Evolutionary conservation across 2,329 filamentous ascomycete genomes (phyloP), one percentile per base, ranked within the genome.

Genomic region (Zopfia rhizophila): DNA sequence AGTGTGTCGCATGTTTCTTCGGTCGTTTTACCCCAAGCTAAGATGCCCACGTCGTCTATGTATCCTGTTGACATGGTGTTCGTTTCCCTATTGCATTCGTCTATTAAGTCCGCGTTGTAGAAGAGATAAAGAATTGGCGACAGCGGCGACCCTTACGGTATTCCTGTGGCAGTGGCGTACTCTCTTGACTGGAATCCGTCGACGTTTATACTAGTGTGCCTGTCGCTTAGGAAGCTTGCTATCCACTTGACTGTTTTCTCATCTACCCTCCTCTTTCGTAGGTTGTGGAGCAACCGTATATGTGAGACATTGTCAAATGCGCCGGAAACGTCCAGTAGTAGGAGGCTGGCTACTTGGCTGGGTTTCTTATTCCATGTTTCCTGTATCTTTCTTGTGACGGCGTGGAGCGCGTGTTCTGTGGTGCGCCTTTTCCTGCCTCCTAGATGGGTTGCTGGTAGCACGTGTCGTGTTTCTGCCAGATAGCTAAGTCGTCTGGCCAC

Each of bases 81-180:
- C 29, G 46, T n/a, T 31, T 38, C 35, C 38, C 45, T 5, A 23
- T 51, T 53, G 32, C 41, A 58, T 38, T 32, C 36, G 19, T 66
- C 57, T 41, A 70, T 45, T 1, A 70, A 57, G 38, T 66, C 55
- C 21, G 48, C 48, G 25, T 66, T 69, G 43, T 68, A 70, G 59
- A 66, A 66, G 27, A 70, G 50, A 51, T 60, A 69, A 18, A 70
- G 56, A 19, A 70, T 66, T 21, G 58, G 65, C 14, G 51, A 69
- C 1, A 69, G 56, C 16, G 53, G 61, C 13, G 55, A 69, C 47
- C 63, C 64, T 48, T 66, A 43, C 4, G 63, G 64, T 24, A 68
- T 65, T 8, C 61, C 62, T 23, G 54, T 57, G 22, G 53, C 53
- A 13, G 49, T 57, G 7, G 36, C 2, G 24, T 57, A 58, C 7